Percentiles rank a stretch among this genome's conserved stretches.
phyloP scores from a whole-genome alignment of 2,329 filamentous ascomycete species.

The Colletotrichum caudatum region DNA sequence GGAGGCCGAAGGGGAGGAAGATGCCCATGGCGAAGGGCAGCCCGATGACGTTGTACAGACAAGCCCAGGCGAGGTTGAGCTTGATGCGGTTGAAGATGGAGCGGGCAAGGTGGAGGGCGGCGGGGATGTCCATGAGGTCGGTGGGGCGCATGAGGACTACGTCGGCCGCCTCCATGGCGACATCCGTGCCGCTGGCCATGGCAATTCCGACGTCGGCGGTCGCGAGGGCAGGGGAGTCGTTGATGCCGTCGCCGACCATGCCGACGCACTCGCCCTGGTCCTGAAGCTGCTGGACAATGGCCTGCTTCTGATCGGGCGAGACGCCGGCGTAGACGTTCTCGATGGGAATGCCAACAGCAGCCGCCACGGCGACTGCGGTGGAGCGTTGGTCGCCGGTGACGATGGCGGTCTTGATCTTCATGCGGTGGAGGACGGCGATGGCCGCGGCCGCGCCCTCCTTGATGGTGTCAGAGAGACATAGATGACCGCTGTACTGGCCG shows the following conservation, averaged over 20 bases:
- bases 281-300: slow-evolving; percentile 84
- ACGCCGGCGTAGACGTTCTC: slow-evolving; percentile 87
- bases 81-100: slow-evolving; percentile 94
- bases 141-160: slow-evolving; percentile 95
- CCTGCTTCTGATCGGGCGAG: slow-evolving; percentile 90
- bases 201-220: slow-evolving; percentile 95
- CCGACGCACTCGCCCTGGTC: slow-evolving; percentile 81
- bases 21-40: slow-evolving; percentile 97
- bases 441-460: slow-evolving; percentile 87
- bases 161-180: slow-evolving; percentile 97
- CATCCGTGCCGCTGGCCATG: slow-evolving; percentile 91
- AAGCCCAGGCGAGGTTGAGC: slow-evolving; percentile 92
- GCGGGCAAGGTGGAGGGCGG: slow-evolving; percentile 82
- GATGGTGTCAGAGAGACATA: slow-evolving; percentile 89
- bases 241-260: slow-evolving; percentile 99
- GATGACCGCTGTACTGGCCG: slow-evolving; percentile 80
- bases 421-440: slow-evolving; percentile 82
- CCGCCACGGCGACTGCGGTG: slow-evolving; percentile 86
- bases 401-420: slow-evolving; percentile 89
- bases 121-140: slow-evolving; percentile 92
- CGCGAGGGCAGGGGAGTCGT: slow-evolving; percentile 94
- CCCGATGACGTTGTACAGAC: slow-evolving; percentile 90
- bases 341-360: slow-evolving; percentile 81
- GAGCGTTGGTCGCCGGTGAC: slow-evolving; percentile 92
- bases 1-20: slow-evolving; percentile 88